phyloP scores from a whole-genome alignment of 2,329 filamentous ascomycete species.

The Pseudocercospora crystallina region DNA sequence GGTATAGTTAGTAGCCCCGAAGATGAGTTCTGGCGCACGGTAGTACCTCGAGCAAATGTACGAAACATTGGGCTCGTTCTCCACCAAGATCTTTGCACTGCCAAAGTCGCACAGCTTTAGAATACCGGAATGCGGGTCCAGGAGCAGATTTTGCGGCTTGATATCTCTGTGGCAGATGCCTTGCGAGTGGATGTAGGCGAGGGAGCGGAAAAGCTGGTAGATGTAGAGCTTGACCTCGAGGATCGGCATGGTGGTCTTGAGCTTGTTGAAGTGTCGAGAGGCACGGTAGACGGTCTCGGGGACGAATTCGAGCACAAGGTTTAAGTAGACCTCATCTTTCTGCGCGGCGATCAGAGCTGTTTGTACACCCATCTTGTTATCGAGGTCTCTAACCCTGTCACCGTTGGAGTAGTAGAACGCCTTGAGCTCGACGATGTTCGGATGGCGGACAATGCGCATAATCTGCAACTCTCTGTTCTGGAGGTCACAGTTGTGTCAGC shows the following conservation, averaged over 20 bases:
- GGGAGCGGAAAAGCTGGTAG: constrained; percentile 96
- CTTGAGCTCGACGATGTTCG: constrained; percentile 98
- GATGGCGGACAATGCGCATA: constrained; percentile 98
- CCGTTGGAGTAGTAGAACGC: constrained; percentile 99
- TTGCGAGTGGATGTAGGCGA: constrained; percentile 98
- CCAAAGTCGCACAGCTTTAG: constrained; percentile 98
- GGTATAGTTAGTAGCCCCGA: constrained; percentile 98
- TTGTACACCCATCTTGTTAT: constrained; percentile 37
- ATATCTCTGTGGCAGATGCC: constrained; percentile 99
- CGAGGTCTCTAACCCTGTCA: constrained; percentile 68
- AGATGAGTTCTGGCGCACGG: constrained; percentile 95
- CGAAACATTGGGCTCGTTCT: constrained; percentile 98
- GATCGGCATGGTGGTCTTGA: constrained; percentile 99
- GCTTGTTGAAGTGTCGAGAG: constrained; percentile 98
- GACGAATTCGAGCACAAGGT: constrained; percentile 95
- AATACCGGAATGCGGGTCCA: constrained; percentile 87
- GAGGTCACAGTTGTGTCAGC: constrained; percentile 30
- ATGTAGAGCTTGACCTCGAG: constrained; percentile 99
- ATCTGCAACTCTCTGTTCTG: constrained; percentile 99
- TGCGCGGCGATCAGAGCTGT: constrained; percentile 39
- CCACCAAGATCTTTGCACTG: constrained; percentile 96
- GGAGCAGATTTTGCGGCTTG: constrained; percentile 95
- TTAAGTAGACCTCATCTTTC: constrained; percentile 96
- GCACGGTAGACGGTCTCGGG: constrained; percentile 98
- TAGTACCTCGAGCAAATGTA: constrained; percentile 99